Evolutionary conservation across 345 rosid species (phyloP).

Genomic region (Arabidopsis arenosa): DNA sequence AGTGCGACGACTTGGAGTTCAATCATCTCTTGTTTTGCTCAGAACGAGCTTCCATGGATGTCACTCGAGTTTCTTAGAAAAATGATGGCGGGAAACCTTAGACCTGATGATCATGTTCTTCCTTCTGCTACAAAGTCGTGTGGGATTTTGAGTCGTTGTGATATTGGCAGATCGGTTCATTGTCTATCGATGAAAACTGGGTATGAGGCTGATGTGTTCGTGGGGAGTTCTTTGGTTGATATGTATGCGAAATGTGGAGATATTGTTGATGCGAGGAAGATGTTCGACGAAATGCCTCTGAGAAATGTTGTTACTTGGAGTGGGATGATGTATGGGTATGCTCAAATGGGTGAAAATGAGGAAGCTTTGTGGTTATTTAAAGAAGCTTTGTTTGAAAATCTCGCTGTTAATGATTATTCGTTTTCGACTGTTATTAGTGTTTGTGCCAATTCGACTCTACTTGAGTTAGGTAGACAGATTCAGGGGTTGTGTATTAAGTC

Average conservation of each 20-base stretch:
- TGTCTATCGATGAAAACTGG: constrained; percentile 67
- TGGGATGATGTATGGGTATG: constrained; percentile 86
- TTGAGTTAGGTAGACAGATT: constrained; percentile 86
- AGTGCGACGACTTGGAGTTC: constrained; percentile 93
- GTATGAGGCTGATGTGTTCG: constrained; percentile 69
- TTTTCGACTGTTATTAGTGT: constrained; percentile 77
- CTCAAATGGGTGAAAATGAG: constrained; percentile 73
- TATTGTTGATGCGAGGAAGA: constrained; percentile 58
- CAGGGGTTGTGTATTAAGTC: constrained; percentile 83
- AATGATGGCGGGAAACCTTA: constrained; percentile 53
- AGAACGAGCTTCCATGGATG: constrained; percentile 77
- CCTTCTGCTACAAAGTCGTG: constrained; percentile 84
- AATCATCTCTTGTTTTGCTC: constrained; percentile 74
- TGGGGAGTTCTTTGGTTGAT: constrained; percentile 81
- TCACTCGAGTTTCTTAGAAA: constrained; percentile 69
- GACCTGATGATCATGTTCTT: constrained; percentile 77
- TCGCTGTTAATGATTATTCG: constrained; percentile 84
- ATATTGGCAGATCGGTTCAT: constrained; percentile 67
- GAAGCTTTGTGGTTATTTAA: constrained; percentile 77
- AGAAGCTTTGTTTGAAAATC: constrained; percentile 55
- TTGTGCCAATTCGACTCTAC: constrained; percentile 70
- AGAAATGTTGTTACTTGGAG: constrained; percentile 94
- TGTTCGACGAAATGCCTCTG: constrained; percentile 86
- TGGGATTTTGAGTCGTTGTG: constrained; percentile 63
- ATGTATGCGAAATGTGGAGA: constrained; percentile 86